Evolutionary conservation across 1,284 basidiomycete species (phyloP), one percentile per base, ranked within the genome.

Genomic region (Anthracocystis panici-leucophaei): DNA sequence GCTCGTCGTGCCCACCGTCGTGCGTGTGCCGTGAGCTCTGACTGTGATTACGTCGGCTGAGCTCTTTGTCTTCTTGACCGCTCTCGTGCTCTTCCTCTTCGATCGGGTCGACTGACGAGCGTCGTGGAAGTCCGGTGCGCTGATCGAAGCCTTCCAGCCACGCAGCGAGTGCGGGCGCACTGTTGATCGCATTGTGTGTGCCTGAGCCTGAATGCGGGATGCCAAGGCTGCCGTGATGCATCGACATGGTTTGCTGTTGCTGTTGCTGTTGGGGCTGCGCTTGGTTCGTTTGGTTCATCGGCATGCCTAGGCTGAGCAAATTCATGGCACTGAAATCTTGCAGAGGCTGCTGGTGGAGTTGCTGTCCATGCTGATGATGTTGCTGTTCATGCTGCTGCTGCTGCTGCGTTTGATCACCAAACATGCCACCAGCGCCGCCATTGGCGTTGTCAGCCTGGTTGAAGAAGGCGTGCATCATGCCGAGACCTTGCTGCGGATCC

Each of bases 61-160:
- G 74, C 57, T 76, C 74, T 25, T 68, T 65, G 53, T 72, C 69
- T 27, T 65, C 65, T 25, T 68, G 60, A 8, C 62, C 69, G 44
- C 58, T 66, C 52, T 76, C 57, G 55, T 72, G 50, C 60, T 76
- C 74, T 38, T 77, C 75, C 48, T 77, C 75, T 29, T 73, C 70
- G 46, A 77, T 77, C 44, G 75, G 75, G n/a, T 77, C 75, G 20
- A 77, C 75, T 1, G 75, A 77, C 1, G 75, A 77, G 6, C 75
- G 75, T 12, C 75, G 70, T 14, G 75, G 75, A 11, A 77, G 70
- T 7, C 75, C 75, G 2, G 75, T 77, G 10, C 75, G 58, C 58
- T 77, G 75, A 20, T 77, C 75, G 20, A 70, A 77, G 11, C 70
- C 75, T 33, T 74, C 75, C 23, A 77, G 54, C 75, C 75, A 77